Evolutionary conservation across 2,329 filamentous ascomycete species (phyloP), one percentile per base, ranked within the genome.

Genomic region (Paramyrothecium roridum): DNA sequence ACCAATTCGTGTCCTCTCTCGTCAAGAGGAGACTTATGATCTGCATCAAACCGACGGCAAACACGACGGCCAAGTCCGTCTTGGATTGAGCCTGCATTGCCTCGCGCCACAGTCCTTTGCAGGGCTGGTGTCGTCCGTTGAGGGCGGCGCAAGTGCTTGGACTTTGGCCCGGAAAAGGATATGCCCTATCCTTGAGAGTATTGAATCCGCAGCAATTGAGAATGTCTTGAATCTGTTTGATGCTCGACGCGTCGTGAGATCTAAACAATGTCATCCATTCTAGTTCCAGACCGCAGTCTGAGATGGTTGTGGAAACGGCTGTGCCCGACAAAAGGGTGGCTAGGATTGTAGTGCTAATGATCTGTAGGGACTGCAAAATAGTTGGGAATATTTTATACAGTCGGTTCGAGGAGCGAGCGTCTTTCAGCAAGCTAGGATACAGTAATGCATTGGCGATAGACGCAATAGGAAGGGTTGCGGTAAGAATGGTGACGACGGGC

Each of bases 131-230:
- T 30, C 83, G 73, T 0, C 74, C 73, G 59, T 77, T 84, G 4
- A 75, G 68, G 48, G 73, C 66, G 4, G 71, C 60, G 63, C 86
- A 88, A 51, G 52, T 63, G 60, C 52, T 68, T 59, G 53, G 72
- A 54, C 53, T 57, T 40, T 52, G 52, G 1, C 53, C 58, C 0
- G 75, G 75, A 56, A 88, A 89, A 0, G 88, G 88, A 74, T 80
- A 90, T 0, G 82, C 80, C 60, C 80, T 82, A 63, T 91, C 86
- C 30, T 66, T 69, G 26, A 83, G 65, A 4, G 75, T 79, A 54
- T 77, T 77, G 34, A 89, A 74, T 0, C 88, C 88, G 61, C 88
- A 91, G 72, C 88, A 91, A 8, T 80, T 66, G 33, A 89, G 79
- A 0, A 78, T 68, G 64, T 91, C 84, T 63, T 91, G 88, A 52